Evolutionary conservation across 2,329 filamentous ascomycete genomes (phyloP).

Genomic region (Hypoxylon sp.): DNA sequence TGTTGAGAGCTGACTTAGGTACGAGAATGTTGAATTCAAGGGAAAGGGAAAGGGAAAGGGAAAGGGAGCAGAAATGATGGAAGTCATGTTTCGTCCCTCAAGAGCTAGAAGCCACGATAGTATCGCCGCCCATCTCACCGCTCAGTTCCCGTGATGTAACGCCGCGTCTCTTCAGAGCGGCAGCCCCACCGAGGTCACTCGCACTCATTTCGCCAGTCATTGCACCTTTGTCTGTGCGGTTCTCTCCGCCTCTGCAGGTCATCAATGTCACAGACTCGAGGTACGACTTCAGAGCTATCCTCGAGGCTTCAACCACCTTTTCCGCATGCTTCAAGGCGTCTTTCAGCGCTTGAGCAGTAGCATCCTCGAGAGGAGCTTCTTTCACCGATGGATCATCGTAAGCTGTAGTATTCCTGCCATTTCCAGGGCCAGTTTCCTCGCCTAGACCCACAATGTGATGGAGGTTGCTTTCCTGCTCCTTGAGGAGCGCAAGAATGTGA

Average conservation of each 20-base stretch:
- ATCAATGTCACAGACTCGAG: slow-evolving; percentile 36
- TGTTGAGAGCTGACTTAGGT: slow-evolving; percentile 39
- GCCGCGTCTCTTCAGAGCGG: slow-evolving; percentile 58
- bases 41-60: neutral
- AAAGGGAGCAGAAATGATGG: slow-evolving; percentile 11
- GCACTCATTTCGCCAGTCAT: slow-evolving; percentile 20
- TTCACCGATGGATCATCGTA: slow-evolving; percentile 7
- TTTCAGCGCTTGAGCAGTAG: slow-evolving; percentile 60
- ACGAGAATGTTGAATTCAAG: slow-evolving; percentile 42
- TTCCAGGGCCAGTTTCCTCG: slow-evolving; percentile 43
- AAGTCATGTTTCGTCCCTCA: slow-evolving; percentile 10
- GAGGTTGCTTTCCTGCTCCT: slow-evolving; percentile 55
- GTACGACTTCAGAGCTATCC: slow-evolving; percentile 61
- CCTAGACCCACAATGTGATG: slow-evolving; percentile 38
- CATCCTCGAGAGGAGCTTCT: slow-evolving; percentile 51
- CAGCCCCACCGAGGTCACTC: slow-evolving; percentile 30
- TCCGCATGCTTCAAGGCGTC: slow-evolving; percentile 63
- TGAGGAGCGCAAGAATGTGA: slow-evolving; percentile 71
- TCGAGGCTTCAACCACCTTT: slow-evolving; percentile 63
- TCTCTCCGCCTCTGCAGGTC: slow-evolving; percentile 5
- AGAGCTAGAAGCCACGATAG: slow-evolving; percentile 48
- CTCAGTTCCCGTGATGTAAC: slow-evolving; percentile 69
- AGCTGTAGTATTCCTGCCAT: slow-evolving; percentile 29
- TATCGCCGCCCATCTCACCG: slow-evolving; percentile 76
- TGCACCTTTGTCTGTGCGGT: slow-evolving; percentile 4